Evolutionary conservation across 805 yeast species (phyloP).

Genomic region (Metschnikowia borealis): DNA sequence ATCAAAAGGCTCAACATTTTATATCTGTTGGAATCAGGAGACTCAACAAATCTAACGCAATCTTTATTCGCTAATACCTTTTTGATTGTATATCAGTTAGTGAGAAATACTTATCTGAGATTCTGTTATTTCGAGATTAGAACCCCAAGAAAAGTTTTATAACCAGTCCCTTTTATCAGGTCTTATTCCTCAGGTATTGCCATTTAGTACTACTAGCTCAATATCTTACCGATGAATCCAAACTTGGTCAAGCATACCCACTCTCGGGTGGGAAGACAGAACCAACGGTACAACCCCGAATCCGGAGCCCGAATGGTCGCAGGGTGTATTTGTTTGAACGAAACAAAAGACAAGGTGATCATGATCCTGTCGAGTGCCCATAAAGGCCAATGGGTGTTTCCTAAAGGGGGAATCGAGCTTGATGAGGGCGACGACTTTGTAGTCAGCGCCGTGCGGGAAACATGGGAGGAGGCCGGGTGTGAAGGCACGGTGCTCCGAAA

Average conservation of each 20-base stretch:
- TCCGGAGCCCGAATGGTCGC: constrained; percentile 87
- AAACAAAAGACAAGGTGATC: constrained; percentile 56
- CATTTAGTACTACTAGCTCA: too few species aligned
- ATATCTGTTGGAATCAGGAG: too few species aligned
- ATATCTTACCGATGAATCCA: not conserved
- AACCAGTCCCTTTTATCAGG: too few species aligned
- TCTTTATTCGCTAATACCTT: too few species aligned
- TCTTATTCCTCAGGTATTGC: too few species aligned
- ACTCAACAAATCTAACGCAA: too few species aligned
- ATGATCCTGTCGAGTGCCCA: constrained; percentile 75
- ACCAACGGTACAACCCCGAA: constrained; percentile 54
- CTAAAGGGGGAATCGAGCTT: constrained; percentile 91
- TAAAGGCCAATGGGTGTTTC: constrained; percentile 76
- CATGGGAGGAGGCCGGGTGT: constrained; percentile 98
- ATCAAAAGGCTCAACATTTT: too few species aligned
- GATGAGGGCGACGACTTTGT: constrained; percentile 60
- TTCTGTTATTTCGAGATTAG: too few species aligned
- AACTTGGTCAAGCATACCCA: constrained; percentile 9
- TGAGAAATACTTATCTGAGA: too few species aligned
- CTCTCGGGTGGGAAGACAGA: constrained; percentile 50
- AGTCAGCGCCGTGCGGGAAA: constrained; percentile 73
- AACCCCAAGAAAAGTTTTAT: too few species aligned
- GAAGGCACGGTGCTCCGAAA: constrained; percentile 54
- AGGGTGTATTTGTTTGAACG: constrained; percentile 77
- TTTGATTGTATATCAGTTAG: too few species aligned